A percentile compares a stretch with the other conserved stretches of the same genome.
Evolutionary conservation across 257 asterid genomes (phyloP).

Genomic region (Nicotiana benthamiana): DNA sequence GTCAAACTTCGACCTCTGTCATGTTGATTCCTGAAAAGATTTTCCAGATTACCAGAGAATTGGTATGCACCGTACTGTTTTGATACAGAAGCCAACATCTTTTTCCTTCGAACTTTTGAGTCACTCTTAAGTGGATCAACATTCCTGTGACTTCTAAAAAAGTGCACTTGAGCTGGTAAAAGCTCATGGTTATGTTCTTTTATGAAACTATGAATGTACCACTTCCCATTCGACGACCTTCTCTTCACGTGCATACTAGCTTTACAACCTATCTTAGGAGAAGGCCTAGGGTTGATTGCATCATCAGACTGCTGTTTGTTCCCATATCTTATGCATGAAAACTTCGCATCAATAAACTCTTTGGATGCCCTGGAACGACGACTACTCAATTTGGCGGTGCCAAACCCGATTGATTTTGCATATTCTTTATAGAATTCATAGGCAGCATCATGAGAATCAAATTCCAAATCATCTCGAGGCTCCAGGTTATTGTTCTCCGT

Average conservation of each 20-base stretch:
- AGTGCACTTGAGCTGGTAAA: slow-evolving; percentile 81
- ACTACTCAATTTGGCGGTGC: slow-evolving; percentile 90
- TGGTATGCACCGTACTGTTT: slow-evolving; percentile 49
- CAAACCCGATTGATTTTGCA: slow-evolving; percentile 83
- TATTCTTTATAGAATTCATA: slow-evolving; percentile 75
- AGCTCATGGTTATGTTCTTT: slow-evolving; percentile 95
- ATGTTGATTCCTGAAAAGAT: slow-evolving; percentile 56
- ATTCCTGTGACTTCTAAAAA: slow-evolving; percentile 75
- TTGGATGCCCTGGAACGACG: slow-evolving; percentile 86
- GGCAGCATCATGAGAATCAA: slow-evolving; percentile 80
- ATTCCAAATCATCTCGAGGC: slow-evolving; percentile 57
- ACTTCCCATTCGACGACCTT: slow-evolving; percentile 48
- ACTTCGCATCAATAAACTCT: slow-evolving; percentile 91
- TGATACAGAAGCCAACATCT: slow-evolving; percentile 27
- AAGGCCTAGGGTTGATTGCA: slow-evolving; percentile 89
- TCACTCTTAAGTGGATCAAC: slow-evolving; percentile 47
- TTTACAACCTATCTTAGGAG: slow-evolving; percentile 90
- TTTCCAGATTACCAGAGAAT: slow-evolving; percentile 52
- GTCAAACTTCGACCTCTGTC: slow-evolving; percentile 76
- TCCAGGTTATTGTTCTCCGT: slow-evolving; percentile 37
- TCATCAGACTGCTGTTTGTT: slow-evolving; percentile 93
- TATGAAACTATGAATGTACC: slow-evolving; percentile 75
- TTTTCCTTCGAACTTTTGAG: slow-evolving; percentile 57
- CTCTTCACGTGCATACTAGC: slow-evolving; percentile 94
- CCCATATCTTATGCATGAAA: slow-evolving; percentile 91